A percentile compares a stretch with the other conserved stretches of the same genome.
Evolutionary conservation across 495 filamentous ascomycete genomes (phyloP).

Genomic region (Penicillium egyptiacum): DNA sequence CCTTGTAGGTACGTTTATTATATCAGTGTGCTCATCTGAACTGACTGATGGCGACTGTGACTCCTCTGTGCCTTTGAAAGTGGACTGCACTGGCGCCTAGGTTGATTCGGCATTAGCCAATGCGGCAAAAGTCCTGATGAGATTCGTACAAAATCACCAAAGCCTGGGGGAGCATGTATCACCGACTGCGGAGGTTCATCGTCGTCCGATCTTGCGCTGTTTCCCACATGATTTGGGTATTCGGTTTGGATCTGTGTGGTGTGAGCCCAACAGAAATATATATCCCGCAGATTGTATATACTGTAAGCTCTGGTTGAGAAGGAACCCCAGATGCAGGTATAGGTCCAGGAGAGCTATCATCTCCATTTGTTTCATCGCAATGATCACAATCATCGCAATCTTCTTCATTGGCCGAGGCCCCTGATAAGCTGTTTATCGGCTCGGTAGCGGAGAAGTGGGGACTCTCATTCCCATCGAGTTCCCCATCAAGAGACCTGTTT

Average conservation of each 20-base stretch:
- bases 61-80: constrained; percentile 1
- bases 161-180: constrained; percentile 82
- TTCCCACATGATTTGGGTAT: constrained; percentile 51
- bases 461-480: background rate
- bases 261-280: background rate
- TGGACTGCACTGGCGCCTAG: constrained; percentile 9
- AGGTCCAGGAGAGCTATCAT: constrained; percentile 7
- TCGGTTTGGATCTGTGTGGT: constrained; percentile 58
- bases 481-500: constrained; percentile 10
- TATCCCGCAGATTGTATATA: constrained; percentile 20
- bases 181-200: constrained; percentile 75
- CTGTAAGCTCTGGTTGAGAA: constrained; percentile 35
- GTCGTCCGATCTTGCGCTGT: constrained; percentile 58
- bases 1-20: constrained; percentile 19
- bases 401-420: background rate
- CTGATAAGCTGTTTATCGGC: background rate
- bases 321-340: constrained; percentile 6
- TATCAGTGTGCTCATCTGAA: constrained; percentile 5
- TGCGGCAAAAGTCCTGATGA: background rate
- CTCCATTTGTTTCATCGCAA: background rate
- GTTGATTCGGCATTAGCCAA: constrained; percentile 1
- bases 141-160: constrained; percentile 68
- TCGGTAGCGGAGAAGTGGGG: constrained; percentile 1
- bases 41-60: constrained; percentile 6
- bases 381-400: constrained; percentile 2